Evolutionary conservation across 2,329 filamentous ascomycete genomes (phyloP).

Genomic region (Cytospora schulzeri): DNA sequence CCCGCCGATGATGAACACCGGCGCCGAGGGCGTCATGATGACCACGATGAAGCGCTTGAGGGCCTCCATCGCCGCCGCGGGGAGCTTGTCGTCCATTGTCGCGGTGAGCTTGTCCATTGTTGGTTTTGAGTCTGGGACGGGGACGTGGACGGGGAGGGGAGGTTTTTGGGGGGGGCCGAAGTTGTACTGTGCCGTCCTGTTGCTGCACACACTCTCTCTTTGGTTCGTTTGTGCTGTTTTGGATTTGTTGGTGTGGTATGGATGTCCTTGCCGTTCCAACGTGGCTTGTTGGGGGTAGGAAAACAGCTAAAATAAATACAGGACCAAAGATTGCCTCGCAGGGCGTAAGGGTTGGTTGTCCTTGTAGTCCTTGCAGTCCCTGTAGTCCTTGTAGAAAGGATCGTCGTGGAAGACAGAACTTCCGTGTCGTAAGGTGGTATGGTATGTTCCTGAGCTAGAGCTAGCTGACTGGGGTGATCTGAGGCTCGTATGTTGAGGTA

Average conservation of each 20-base stretch:
- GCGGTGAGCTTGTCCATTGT: constrained; percentile 16
- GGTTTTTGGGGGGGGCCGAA: neutral
- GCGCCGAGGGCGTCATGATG: constrained; percentile 60
- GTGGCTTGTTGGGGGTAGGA: neutral
- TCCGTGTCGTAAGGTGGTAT: constrained; percentile 16
- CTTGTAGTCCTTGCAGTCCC: no score
- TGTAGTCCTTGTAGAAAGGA: neutral
- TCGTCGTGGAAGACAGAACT: constrained; percentile 20
- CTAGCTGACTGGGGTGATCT: neutral
- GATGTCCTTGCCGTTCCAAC: neutral
- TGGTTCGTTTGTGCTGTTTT: constrained; percentile 4
- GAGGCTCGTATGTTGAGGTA: constrained; percentile 14
- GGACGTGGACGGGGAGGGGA: no score
- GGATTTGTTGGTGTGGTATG: neutral
- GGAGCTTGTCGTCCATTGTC: constrained; percentile 43
- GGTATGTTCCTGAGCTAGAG: constrained; percentile 6
- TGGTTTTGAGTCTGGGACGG: no score
- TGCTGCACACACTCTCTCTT: neutral
- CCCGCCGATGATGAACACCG: constrained; percentile 68
- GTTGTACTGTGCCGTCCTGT: constrained; percentile 10
- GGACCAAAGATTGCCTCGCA: neutral
- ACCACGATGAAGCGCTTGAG: constrained; percentile 50
- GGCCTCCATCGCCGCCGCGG: constrained; percentile 44
- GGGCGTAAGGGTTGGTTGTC: neutral
- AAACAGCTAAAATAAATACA: constrained; percentile 3